Conservation (phyloP, 192 early-diverging fungal species). For the Blastocladiella britannica region DNA sequence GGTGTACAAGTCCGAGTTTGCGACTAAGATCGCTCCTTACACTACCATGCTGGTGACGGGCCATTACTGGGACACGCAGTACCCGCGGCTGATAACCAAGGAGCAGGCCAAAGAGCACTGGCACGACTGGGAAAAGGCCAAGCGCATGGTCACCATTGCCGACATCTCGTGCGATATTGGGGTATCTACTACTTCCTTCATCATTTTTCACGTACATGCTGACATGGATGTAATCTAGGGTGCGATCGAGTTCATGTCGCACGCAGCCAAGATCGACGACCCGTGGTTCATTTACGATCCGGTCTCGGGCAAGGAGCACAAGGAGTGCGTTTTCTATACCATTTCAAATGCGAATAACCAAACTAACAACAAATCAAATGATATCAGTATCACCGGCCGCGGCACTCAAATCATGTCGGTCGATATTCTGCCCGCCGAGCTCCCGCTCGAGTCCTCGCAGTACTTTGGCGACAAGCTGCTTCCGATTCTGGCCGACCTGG, state of each 20-base stretch:
- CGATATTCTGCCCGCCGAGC: conserved; percentile 89
- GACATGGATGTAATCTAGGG: conserved; percentile 48
- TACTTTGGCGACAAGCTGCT: conserved; percentile 73
- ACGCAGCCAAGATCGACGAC: conserved; percentile 67
- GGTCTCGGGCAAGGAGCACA: conserved; percentile 38
- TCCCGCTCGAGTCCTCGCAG: conserved; percentile 82
- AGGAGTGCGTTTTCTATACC: conserved; percentile 15
- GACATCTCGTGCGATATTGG: conserved; percentile 89
- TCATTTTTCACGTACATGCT: no score
- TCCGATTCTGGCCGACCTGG: conserved; percentile 62
- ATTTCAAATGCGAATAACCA: no score
- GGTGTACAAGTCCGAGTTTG: conserved; percentile 54
- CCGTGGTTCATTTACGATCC: conserved; percentile 89
- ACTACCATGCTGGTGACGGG: conserved; percentile 75
- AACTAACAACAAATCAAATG: conserved; percentile 3
- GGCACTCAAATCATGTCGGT: conserved; percentile 96
- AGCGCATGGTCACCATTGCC: conserved; percentile 61
- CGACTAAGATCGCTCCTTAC: conserved; percentile 78
- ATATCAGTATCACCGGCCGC: conserved; percentile 34
- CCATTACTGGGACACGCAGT: conserved; percentile 76
- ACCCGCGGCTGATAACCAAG: conserved; percentile 73
- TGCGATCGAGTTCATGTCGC: conserved; percentile 82
- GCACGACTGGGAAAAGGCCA: conserved; percentile 29
- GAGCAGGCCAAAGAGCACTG: conserved; percentile 57
- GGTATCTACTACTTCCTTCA: no score